Evolutionary conservation across 768 basidiomycete species (phyloP), one percentile per base, ranked within the genome.

Genomic region (Tricholoma saponaceum): DNA sequence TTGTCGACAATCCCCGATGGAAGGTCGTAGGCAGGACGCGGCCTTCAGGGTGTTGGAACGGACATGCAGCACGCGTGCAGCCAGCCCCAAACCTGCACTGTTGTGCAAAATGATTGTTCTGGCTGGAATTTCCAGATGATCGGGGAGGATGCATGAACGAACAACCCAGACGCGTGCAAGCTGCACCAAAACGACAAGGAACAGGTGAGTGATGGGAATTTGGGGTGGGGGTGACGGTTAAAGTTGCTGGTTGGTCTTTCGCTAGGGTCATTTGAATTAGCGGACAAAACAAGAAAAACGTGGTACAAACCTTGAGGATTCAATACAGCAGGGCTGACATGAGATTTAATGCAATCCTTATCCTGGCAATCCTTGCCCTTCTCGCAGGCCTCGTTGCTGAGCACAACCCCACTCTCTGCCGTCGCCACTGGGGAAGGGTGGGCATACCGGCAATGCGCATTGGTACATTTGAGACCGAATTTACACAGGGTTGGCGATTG

Each of bases 341-440:
- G 95, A 22, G 85, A 85, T 69, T 92, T 93, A 57, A 89, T 84
- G 70, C 95, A 98, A 71, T 98, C 96, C 68, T 91, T 87, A 71
- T 99, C 94, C 66, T 90, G 86, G 72, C 97, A 99, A 47, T 88
- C 77, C 68, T 86, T 89, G 16, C 92, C 92, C 51, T 87, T 84
- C 65, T 95, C 91, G 71, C 97, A 99, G 18, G 92, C 79, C 57
- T 98, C 96, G 57, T 91, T 94, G 64, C 91, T 96, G 56, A 99
- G 78, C 1, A 98, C 97, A 60, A 99, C 82, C 8, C 95, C 97
- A 65, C 90, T 95, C 74, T 96, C 94, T 30, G 89, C 80, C 16
- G 96, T 97, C 5, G 97, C 95, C 3, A 95, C 92, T n/a, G 97
- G 97, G 8, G 91, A 94, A 4, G 97, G 95, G 70, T 99, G 97